Conservation (phyloP, 2,329 filamentous ascomycete species). For the Fusarium nygamai region DNA sequence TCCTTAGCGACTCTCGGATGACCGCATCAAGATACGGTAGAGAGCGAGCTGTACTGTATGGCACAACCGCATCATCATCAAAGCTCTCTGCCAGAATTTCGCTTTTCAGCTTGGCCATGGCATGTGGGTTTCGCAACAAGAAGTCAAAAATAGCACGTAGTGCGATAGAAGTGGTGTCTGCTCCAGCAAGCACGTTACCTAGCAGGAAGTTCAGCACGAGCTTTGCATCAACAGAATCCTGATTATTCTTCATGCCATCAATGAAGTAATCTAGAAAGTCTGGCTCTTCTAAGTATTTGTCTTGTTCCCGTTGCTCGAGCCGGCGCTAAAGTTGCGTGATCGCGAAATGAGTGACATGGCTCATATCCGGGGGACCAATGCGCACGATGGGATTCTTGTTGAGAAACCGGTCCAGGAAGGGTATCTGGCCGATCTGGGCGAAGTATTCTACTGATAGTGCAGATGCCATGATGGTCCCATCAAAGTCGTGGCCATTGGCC, state of each 20-base stretch:
- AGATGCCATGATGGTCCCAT: conserved; percentile 47
- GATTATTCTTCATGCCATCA: conserved; percentile 45
- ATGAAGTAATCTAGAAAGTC: conserved; percentile 51
- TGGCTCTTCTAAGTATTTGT: conserved; percentile 10
- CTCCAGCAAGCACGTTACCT: conserved; percentile 49
- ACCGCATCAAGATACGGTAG: conserved; percentile 52
- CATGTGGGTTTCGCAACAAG: conserved; percentile 46
- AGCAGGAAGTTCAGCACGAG: conserved; percentile 50
- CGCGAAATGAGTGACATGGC: conserved; percentile 16
- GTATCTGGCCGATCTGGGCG: conserved; percentile 42
- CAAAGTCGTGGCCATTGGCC: conserved; percentile 49
- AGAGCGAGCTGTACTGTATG: conserved; percentile 12
- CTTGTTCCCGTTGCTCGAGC: conserved; percentile 9
- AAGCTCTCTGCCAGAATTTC: conserved; percentile 1
- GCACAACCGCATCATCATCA: neutral
- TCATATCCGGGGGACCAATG: conserved; percentile 33
- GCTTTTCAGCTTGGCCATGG: conserved; percentile 30
- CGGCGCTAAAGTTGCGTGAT: conserved; percentile 17
- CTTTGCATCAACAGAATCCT: conserved; percentile 48
- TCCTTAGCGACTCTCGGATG: conserved; percentile 58
- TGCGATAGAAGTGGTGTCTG: conserved; percentile 49
- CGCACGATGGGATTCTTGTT: conserved; percentile 43
- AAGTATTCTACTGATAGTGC: conserved; percentile 41
- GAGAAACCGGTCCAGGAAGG: conserved; percentile 41
- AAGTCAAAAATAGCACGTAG: conserved; percentile 51